These are phyloP conservation scores for Cryphonectria nitschkei DNA, from an alignment of 2,329 filamentous ascomycete genomes.

Conservation along the genomic window DNA sequence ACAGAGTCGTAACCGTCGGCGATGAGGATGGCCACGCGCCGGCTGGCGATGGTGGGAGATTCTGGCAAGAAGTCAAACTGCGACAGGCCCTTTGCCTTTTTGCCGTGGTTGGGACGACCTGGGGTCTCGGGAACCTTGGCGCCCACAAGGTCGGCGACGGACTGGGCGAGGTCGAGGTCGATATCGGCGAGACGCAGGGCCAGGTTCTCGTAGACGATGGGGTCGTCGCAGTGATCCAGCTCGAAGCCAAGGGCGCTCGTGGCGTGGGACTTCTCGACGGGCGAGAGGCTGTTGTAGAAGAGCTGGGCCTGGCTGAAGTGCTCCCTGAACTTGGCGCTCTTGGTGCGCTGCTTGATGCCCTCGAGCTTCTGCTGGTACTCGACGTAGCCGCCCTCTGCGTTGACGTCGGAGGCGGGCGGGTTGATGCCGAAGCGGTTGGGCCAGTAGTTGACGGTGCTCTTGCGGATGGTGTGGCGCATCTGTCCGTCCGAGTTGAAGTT, in stretches of 20 bases:
- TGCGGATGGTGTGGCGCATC: constrained; percentile 72
- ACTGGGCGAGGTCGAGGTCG: constrained; percentile 69
- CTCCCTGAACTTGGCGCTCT: constrained; percentile 76
- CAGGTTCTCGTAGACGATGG: constrained; percentile 73
- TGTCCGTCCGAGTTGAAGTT: constrained; percentile 78
- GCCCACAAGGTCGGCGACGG: constrained; percentile 72
- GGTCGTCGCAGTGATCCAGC: constrained; percentile 81
- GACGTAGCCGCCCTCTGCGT: constrained; percentile 67
- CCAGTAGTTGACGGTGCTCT: constrained; percentile 78
- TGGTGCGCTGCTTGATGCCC: constrained; percentile 71
- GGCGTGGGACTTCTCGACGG: constrained; percentile 68
- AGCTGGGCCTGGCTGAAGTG: constrained; percentile 79
- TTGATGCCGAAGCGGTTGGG: constrained; percentile 70
- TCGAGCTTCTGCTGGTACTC: constrained; percentile 68
- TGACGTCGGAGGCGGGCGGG: constrained; percentile 59
- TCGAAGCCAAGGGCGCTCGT: constrained; percentile 67
- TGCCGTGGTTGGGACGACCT: constrained; percentile 64
- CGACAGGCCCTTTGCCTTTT: constrained; percentile 68
- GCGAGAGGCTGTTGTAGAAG: constrained; percentile 78
- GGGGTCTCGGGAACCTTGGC: constrained; percentile 60
- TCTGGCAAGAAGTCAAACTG: constrained; percentile 69
- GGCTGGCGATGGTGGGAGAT: constrained; percentile 69
- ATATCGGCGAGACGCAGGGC: constrained; percentile 72
- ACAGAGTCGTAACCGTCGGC: constrained; percentile 75
- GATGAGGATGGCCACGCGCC: constrained; percentile 75